Evolutionary conservation across 2,329 filamentous ascomycete genomes (phyloP).

Genomic region (Penicillium sp.): DNA sequence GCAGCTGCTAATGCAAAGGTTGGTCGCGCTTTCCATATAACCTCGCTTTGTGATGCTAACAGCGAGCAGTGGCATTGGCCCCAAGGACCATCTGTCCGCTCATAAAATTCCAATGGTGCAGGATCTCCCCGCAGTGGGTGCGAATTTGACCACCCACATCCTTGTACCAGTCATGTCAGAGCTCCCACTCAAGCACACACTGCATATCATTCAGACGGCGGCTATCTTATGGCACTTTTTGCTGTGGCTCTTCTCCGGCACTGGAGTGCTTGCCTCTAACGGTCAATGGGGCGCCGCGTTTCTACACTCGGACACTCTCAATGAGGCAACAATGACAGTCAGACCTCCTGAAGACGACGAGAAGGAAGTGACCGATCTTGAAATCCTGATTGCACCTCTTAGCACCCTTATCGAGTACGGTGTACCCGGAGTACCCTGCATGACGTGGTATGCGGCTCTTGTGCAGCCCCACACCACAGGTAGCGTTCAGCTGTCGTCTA

Average conservation of each 20-base stretch:
- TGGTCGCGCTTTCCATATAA: not conserved
- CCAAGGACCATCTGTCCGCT: not conserved
- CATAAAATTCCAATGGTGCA: not conserved
- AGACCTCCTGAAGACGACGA: not conserved
- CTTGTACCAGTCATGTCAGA: constrained; percentile 5
- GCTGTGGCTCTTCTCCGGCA: constrained; percentile 2
- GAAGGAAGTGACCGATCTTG: constrained; percentile 1
- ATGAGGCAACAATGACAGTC: not conserved
- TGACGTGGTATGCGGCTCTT: constrained; percentile 7
- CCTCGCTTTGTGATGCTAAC: not conserved
- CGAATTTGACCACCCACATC: constrained; percentile 1
- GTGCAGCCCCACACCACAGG: not conserved
- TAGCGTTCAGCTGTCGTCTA: not conserved
- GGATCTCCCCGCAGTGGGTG: not conserved
- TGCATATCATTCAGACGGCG: constrained; percentile 6
- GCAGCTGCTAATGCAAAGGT: constrained; percentile 3
- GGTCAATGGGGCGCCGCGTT: constrained; percentile 6
- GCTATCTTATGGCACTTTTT: constrained; percentile 3
- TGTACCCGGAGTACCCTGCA: constrained; percentile 1
- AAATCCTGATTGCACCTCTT: not conserved
- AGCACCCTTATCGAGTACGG: constrained; percentile 4
- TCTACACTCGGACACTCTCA: not conserved
- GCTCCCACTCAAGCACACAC: constrained; percentile 2
- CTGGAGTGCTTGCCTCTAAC: constrained; percentile 3
- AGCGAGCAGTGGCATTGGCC: not conserved